Evolutionary conservation across 2,329 filamentous ascomycete genomes (phyloP).

Genomic region (Nemania sp.): DNA sequence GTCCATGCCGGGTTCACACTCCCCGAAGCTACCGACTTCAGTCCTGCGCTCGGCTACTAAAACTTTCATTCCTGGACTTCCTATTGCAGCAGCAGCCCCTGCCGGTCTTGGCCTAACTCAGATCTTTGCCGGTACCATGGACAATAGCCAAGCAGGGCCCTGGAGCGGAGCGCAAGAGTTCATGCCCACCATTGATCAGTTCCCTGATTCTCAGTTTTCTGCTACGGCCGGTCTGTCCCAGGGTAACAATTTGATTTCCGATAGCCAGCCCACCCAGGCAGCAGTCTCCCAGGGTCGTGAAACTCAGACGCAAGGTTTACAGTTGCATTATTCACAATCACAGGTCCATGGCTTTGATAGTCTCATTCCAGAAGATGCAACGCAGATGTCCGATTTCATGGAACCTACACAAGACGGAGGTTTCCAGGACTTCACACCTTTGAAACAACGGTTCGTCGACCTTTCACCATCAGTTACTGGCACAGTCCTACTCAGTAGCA

Average conservation of each 20-base stretch:
- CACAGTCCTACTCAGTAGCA: constrained; percentile 69
- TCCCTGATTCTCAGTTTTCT: constrained; percentile 71
- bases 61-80: constrained; percentile 76
- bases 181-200: constrained; percentile 68
- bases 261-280: constrained; percentile 61
- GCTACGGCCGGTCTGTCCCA: constrained; percentile 66
- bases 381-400: constrained; percentile 76
- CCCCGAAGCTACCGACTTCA: constrained; percentile 70
- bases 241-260: constrained; percentile 64
- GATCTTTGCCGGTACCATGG: constrained; percentile 92
- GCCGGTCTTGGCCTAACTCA: constrained; percentile 83
- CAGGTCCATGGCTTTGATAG: constrained; percentile 70
- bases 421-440: constrained; percentile 78
- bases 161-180: constrained; percentile 55
- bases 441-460: constrained; percentile 74
- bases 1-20: constrained; percentile 56
- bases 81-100: constrained; percentile 64
- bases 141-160: constrained; percentile 64
- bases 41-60: constrained; percentile 77
- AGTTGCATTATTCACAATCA: constrained; percentile 70
- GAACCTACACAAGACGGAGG: constrained; percentile 86
- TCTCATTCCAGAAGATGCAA: constrained; percentile 62
- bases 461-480: constrained; percentile 76
- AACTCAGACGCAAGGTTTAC: constrained; percentile 61
- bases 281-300: constrained; percentile 54